Conservation (phyloP, 306 rosid species). For the Glycine soja region DNA sequence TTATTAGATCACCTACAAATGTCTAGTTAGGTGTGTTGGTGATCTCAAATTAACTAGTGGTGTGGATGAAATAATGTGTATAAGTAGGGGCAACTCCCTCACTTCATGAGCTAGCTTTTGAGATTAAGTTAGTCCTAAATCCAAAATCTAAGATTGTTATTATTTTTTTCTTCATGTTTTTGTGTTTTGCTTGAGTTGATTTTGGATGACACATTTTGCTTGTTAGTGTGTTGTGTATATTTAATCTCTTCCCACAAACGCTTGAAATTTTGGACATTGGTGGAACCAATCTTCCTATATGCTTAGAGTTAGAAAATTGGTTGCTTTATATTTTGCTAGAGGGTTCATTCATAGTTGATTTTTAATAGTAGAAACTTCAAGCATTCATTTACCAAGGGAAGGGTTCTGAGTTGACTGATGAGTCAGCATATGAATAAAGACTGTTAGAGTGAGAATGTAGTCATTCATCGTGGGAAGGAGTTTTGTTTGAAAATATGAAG, state of each 20-base stretch:
- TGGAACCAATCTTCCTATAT: background rate
- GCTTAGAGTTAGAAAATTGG: background rate
- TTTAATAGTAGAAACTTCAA: background rate
- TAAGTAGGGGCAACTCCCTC: background rate
- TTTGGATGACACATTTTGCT: background rate
- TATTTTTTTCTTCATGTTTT: background rate
- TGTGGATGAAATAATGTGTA: background rate
- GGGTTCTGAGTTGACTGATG: background rate
- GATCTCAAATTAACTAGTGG: background rate
- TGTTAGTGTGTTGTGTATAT: background rate
- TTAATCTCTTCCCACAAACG: background rate
- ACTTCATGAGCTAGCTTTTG: background rate
- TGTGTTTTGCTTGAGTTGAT: background rate
- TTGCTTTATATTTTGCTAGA: background rate
- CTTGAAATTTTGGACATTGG: background rate
- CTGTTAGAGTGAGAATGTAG: slow-evolving; percentile 15
- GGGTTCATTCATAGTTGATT: background rate
- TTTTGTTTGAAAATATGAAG: slow-evolving; percentile 23
- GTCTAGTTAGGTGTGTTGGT: background rate
- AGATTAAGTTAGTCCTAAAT: background rate
- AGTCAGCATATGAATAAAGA: slow-evolving; percentile 1
- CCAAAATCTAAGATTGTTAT: background rate
- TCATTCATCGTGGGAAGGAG: slow-evolving; percentile 24
- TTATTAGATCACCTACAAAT: background rate
- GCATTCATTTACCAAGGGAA: background rate